These are phyloP conservation scores for Dryadomyces quercivorus DNA, from an alignment of 2,329 filamentous ascomycete species.

Conservation along the genomic window DNA sequence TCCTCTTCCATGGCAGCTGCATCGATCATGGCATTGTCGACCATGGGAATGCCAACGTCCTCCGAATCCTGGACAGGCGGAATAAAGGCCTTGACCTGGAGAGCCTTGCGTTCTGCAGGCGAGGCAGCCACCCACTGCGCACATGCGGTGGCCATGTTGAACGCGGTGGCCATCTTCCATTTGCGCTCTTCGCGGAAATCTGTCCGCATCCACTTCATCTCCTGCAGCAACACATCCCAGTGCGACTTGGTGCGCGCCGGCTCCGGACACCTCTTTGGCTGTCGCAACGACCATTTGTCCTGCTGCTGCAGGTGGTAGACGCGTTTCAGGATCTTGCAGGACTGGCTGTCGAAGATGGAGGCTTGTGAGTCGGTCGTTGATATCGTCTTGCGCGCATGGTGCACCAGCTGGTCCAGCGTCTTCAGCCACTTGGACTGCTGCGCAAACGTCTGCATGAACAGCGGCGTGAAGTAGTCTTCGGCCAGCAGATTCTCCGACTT, in stretches of 20 bases:
- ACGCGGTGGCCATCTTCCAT: constrained; percentile 77
- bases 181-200: constrained; percentile 91
- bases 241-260: constrained; percentile 66
- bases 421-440: constrained; percentile 47
- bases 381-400: constrained; percentile 78
- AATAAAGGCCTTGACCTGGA: constrained; percentile 54
- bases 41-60: constrained; percentile 11
- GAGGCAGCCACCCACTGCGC: constrained; percentile 65
- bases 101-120: constrained; percentile 46
- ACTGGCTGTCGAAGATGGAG: constrained; percentile 73
- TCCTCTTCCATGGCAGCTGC: constrained; percentile 4
- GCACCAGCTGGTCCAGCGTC: constrained; percentile 57
- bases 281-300: constrained; percentile 85
- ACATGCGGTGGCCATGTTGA: constrained; percentile 70
- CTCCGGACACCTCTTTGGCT: constrained; percentile 75
- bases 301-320: constrained; percentile 86
- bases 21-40: constrained; percentile 13
- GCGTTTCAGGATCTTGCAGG: constrained; percentile 71
- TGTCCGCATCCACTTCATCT: constrained; percentile 97
- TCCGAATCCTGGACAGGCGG: constrained; percentile 20
- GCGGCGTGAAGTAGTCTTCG: constrained; percentile 53
- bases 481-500: constrained; percentile 30
- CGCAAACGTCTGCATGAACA: constrained; percentile 47
- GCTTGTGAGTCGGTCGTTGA: constrained; percentile 76
- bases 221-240: constrained; percentile 74